Evolutionary conservation across 345 rosid species (phyloP), one percentile per base, ranked within the genome.

Genomic region (Eucalyptus sp.): DNA sequence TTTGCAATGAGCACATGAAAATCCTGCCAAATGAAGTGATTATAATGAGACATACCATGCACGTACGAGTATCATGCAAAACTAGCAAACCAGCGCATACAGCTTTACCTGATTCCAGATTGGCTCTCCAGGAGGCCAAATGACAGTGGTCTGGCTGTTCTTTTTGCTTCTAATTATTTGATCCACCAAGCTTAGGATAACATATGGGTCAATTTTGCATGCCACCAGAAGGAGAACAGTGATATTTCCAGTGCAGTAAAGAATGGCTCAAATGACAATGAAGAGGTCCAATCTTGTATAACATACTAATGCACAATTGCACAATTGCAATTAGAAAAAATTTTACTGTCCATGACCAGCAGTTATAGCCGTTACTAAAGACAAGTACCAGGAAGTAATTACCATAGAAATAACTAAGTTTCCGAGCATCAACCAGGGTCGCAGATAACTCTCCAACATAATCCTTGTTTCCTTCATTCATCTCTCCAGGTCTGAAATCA

Each of bases 191-290:
- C 94, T 91, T 88, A 98, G 91, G 90, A 95, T 92, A 91, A 98
- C 99, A 94, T 95, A 97, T 60, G 99, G 99, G 93, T 98, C 99
- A 46, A 97, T 96, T 96, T 95, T 97, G 89, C 98, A 99, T 98
- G 94, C 89, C 46, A 91, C 89, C 62, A 86, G 37, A 51, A 76
- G 85, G 46, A 88, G 66, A 76, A 86, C 43, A 33, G 46, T 7
- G 52, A 86, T 25, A 50, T 43, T 81, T 43, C 51, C 8, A 2
- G 16, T 50, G 86, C 13, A 13, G 81, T 49, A 90, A 83, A 84
- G 48, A 24, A 66, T 20, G 48, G 48, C 83, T 37, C 27, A 41
- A 76, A 76, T 76, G 83, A 41, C 83, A 41, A 37, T 37, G 83
- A 76, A 76, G 83, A 76, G 83, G 83, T 71, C 83, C 46, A 71